Evolutionary conservation across 345 rosid genomes (phyloP).

Genomic region (Durio zibethinus): DNA sequence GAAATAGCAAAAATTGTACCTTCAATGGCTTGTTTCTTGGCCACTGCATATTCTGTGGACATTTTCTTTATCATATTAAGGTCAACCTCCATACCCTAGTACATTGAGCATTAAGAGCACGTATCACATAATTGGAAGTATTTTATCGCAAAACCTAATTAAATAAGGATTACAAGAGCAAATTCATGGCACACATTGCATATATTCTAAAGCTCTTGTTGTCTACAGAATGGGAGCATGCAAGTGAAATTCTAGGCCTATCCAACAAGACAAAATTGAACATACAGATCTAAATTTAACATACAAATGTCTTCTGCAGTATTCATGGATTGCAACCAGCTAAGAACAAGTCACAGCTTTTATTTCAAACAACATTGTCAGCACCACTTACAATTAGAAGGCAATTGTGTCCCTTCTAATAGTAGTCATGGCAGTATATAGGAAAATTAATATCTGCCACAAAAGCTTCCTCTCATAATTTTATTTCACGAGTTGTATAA

Average conservation of each 20-base stretch:
- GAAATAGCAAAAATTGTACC: constrained; percentile 33
- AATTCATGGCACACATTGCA: neutral
- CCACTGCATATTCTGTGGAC: constrained; percentile 57
- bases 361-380: neutral
- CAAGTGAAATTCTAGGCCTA: neutral
- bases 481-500: neutral
- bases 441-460: neutral
- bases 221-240: neutral
- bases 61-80: constrained; percentile 40
- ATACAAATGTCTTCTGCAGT: neutral
- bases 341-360: neutral
- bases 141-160: neutral
- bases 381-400: neutral
- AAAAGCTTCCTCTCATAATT: neutral
- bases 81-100: constrained; percentile 60
- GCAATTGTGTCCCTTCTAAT: neutral
- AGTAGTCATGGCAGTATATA: neutral
- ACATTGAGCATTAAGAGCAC: neutral
- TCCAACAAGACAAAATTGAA: neutral
- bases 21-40: constrained; percentile 64
- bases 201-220: neutral
- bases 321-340: neutral
- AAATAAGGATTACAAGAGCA: neutral
- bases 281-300: neutral
- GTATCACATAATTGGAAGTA: neutral